These are phyloP conservation scores for Fragaria iinumae DNA, from an alignment of 306 rosid species.

Conservation along the genomic window DNA sequence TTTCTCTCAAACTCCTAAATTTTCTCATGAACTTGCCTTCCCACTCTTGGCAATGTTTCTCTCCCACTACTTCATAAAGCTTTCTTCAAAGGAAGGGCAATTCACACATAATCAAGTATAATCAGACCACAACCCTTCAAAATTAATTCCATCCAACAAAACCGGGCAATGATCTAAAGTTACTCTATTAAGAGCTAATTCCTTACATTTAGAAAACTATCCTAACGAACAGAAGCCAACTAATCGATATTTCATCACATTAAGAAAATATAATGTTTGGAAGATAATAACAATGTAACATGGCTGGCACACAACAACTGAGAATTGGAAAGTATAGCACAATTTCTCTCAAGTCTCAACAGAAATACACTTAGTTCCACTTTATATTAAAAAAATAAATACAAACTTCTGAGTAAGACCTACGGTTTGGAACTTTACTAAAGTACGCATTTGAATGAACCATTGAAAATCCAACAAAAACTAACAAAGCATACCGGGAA, in stretches of 20 bases:
- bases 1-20: not conserved
- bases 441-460: constrained; percentile 8
- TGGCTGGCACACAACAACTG: not conserved
- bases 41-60: not conserved
- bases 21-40: not conserved
- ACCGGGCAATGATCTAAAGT: not conserved
- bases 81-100: not conserved
- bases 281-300: not conserved
- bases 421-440: not conserved
- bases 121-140: not conserved
- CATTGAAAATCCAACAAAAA: not conserved
- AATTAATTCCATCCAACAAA: not conserved
- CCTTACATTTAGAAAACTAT: not conserved
- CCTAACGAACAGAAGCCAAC: not conserved
- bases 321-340: not conserved
- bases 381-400: not conserved
- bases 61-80: not conserved
- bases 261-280: not conserved
- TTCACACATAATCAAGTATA: not conserved
- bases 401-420: not conserved
- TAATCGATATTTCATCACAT: not conserved
- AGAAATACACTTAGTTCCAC: not conserved
- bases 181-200: not conserved
- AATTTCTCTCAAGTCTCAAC: not conserved
- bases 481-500: constrained; percentile 63